These are phyloP conservation scores for Pneumocystis jirovecii DNA, from an alignment of 1,139 yeast species.

Conservation along the genomic window DNA sequence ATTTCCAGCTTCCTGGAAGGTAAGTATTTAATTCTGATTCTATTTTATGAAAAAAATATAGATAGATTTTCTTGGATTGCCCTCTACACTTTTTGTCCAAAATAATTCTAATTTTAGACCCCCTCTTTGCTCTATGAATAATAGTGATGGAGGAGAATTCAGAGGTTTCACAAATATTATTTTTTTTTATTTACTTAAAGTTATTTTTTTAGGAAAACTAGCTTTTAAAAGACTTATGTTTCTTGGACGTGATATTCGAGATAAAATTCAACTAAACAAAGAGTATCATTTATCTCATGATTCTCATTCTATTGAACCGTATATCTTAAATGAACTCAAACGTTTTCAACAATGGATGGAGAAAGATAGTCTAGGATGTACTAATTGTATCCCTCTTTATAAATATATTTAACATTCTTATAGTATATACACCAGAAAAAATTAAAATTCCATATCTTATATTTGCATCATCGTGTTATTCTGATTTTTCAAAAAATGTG, in stretches of 20 bases:
- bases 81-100: constrained; percentile 2
- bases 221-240: constrained; percentile 6
- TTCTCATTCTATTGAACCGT: neutral
- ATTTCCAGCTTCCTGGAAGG: constrained; percentile 8
- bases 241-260: constrained; percentile 6
- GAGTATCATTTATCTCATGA: neutral
- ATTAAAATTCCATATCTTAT: neutral
- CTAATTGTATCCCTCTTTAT: neutral
- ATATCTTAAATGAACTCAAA: neutral
- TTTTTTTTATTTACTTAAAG: neutral
- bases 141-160: neutral
- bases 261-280: neutral
- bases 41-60: neutral
- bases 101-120: neutral
- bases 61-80: constrained; percentile 7
- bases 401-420: neutral
- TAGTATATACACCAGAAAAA: neutral
- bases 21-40: neutral
- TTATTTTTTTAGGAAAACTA: constrained; percentile 7
- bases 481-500: neutral
- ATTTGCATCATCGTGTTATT: neutral
- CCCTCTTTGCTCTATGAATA: neutral
- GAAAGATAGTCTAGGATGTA: neutral
- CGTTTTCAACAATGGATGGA: constrained; percentile 1
- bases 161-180: neutral